A percentile compares a stretch with the other conserved stretches of the same genome.
Conservation (phyloP, 192 early-diverging fungal species). For the Coemansia umbellata region DNA sequence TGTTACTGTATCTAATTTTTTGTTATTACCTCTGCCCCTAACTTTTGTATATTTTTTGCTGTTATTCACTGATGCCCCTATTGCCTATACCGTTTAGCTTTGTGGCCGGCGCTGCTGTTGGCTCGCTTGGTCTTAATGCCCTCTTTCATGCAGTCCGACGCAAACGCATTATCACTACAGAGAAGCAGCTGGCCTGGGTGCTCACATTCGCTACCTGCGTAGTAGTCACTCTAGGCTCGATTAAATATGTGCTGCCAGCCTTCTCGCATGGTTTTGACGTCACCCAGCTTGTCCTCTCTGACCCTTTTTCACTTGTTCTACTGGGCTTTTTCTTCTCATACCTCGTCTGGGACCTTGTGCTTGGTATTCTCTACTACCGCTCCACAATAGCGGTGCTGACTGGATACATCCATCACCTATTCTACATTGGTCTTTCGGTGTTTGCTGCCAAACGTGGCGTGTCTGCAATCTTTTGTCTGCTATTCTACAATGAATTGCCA, state of each 20-base stretch:
- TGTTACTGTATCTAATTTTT: no score
- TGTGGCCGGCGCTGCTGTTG: conserved; percentile 11
- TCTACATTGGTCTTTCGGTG: conserved; percentile 41
- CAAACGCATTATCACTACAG: conserved; percentile 9
- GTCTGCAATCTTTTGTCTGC: conserved; percentile 41
- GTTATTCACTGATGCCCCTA: no score
- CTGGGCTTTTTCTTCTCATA: conserved; percentile 56
- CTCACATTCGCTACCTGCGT: conserved; percentile 43
- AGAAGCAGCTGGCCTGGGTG: conserved; percentile 51
- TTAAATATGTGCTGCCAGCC: conserved; percentile 16
- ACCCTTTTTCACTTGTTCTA: conserved; percentile 29
- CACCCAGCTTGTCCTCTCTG: conserved; percentile 22
- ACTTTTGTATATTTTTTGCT: no score
- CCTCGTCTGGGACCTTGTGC: conserved; percentile 51
- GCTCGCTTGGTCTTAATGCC: conserved; percentile 18
- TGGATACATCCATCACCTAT: conserved; percentile 63
- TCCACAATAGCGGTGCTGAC: conserved; percentile 52
- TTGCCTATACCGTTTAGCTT: conserved; percentile 6
- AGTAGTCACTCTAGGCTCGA: conserved; percentile 26
- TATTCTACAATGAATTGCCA: conserved; percentile 58
- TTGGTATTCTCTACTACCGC: conserved; percentile 56
- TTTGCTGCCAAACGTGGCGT: conserved; percentile 26
- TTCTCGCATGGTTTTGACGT: conserved; percentile 13
- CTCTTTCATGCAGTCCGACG: conserved; percentile 18
- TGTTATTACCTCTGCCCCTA: no score